Evolutionary conservation across 345 rosid species (phyloP).

Genomic region (Brassica nigra): DNA sequence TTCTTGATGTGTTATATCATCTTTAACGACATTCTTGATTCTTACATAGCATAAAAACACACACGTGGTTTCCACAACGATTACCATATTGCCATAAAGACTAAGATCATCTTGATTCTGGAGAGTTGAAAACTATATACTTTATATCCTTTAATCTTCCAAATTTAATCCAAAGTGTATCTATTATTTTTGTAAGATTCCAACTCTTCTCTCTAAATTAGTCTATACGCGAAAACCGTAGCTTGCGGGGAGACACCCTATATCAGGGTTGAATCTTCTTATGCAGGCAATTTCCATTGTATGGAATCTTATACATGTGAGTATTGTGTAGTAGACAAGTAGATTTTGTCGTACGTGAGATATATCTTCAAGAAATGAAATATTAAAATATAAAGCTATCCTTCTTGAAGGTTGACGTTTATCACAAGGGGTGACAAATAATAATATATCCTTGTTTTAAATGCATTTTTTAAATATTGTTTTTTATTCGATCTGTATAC

Average conservation of each 20-base stretch:
- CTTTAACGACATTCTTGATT: constrained; percentile 18
- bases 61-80: constrained; percentile 45
- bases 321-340: constrained; percentile 33
- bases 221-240: not conserved
- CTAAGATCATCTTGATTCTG: constrained; percentile 60
- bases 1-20: constrained; percentile 33
- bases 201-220: not conserved
- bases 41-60: constrained; percentile 39
- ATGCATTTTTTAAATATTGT: not conserved
- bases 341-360: constrained; percentile 32
- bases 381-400: not conserved
- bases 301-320: constrained; percentile 28
- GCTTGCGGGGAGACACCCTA: constrained; percentile 24
- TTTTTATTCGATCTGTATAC: constrained; percentile 8
- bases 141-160: constrained; percentile 51
- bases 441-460: not conserved
- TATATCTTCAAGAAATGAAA: constrained; percentile 9
- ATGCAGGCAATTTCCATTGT: not conserved
- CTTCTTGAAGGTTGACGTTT: not conserved
- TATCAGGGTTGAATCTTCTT: constrained; percentile 22
- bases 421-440: not conserved
- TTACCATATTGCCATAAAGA: constrained; percentile 42
- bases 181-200: not conserved
- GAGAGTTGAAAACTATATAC: constrained; percentile 68
- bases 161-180: not conserved